Conservation (phyloP, 345 rosid species). For the Chamaenerion angustifolium region DNA sequence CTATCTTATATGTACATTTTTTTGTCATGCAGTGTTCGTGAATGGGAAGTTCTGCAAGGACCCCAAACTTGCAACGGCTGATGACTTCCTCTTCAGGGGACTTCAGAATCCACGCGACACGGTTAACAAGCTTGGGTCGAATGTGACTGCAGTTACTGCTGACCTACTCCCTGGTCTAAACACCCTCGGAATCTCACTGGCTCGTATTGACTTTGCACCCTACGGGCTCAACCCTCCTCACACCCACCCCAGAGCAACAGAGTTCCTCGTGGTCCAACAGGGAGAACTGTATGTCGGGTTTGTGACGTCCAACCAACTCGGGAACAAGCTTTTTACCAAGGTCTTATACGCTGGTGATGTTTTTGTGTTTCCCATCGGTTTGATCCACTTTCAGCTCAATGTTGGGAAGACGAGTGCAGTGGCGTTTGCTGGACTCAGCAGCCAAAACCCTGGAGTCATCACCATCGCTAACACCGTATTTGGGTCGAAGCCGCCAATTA, state of each 20-base stretch:
- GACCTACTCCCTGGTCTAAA: slow-evolving; percentile 16
- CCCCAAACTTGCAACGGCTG: slow-evolving; percentile 10
- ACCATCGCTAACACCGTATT: slow-evolving; percentile 14
- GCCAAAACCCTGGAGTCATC: slow-evolving; percentile 20
- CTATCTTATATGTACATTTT: neutral
- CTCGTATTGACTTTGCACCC: slow-evolving; percentile 18
- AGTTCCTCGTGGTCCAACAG: slow-evolving; percentile 13
- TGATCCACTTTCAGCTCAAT: slow-evolving; percentile 21
- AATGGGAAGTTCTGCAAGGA: slow-evolving; percentile 25
- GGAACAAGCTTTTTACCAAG: slow-evolving; percentile 22
- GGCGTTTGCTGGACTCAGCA: slow-evolving; percentile 12
- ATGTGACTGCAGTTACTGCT: slow-evolving; percentile 3
- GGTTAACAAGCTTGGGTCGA: slow-evolving; percentile 6
- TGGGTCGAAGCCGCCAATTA: slow-evolving; percentile 13
- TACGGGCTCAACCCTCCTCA: slow-evolving; percentile 20
- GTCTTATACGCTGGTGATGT: slow-evolving; percentile 36
- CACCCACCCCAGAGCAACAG: slow-evolving; percentile 15
- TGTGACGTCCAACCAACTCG: slow-evolving; percentile 11
- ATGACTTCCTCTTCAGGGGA: slow-evolving; percentile 16
- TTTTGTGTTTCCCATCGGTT: slow-evolving; percentile 29
- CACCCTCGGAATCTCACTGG: slow-evolving; percentile 16
- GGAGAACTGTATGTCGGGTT: slow-evolving; percentile 23
- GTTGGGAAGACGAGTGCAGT: slow-evolving; percentile 13
- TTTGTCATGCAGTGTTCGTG: slow-evolving; percentile 11
- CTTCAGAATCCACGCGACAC: slow-evolving; percentile 10